phyloP scores from a whole-genome alignment of 2,329 filamentous ascomycete species.

The Exophiala viscosa region DNA sequence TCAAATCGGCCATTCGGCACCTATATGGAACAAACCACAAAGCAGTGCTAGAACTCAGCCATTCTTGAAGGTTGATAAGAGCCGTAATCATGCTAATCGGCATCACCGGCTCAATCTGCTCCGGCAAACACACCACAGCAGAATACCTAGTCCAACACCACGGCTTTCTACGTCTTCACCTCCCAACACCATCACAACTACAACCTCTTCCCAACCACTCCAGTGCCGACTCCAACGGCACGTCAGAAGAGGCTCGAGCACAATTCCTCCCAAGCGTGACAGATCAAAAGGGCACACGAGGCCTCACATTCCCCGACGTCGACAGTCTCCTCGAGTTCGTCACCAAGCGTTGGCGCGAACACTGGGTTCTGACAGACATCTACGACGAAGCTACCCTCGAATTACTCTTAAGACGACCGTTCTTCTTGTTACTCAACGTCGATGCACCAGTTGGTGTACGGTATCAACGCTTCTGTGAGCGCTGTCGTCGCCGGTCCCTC shows the following conservation, averaged over 20 bases:
- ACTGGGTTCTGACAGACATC: constrained; percentile 84
- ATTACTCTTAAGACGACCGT: constrained; percentile 72
- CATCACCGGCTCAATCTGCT: constrained; percentile 67
- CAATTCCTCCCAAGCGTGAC: constrained; percentile 27
- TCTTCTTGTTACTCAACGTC: constrained; percentile 88
- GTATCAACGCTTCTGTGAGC: constrained; percentile 71
- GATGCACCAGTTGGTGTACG: constrained; percentile 83
- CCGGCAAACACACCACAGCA: constrained; percentile 86
- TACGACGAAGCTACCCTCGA: constrained; percentile 70
- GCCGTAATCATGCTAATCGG: constrained; percentile 51
- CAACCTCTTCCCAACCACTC: constrained; percentile 24
- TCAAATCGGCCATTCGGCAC: background rate
- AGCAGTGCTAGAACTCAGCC: no score
- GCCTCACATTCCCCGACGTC: constrained; percentile 42
- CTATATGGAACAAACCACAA: background rate
- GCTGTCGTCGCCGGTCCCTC: constrained; percentile 48
- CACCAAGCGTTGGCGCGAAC: constrained; percentile 75
- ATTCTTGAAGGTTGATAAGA: background rate
- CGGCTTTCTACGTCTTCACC: constrained; percentile 69
- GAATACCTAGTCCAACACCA: constrained; percentile 82
- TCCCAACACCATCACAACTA: constrained; percentile 44
- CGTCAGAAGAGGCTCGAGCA: background rate
- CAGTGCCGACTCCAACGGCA: background rate
- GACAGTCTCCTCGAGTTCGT: constrained; percentile 76
- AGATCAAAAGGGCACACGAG: constrained; percentile 27